Evolutionary conservation across 1,139 yeast species (phyloP), one percentile per base, ranked within the genome.

Genomic region (Geotrichum citri-aurantii): DNA sequence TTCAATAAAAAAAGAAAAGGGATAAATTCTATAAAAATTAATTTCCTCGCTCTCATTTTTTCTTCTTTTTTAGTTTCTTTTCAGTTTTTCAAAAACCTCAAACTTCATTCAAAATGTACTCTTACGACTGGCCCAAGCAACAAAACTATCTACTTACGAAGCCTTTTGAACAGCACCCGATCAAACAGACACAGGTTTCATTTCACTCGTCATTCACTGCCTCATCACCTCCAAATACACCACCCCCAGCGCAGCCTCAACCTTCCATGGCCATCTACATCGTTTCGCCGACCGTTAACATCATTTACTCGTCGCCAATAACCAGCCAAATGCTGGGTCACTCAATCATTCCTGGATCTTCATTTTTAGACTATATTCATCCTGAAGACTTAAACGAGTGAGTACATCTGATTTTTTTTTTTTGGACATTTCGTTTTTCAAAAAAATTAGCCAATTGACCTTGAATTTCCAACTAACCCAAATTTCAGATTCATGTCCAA

Each of bases 351-450:
- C 40, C 17, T 8, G 55, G 55, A 10, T 46, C 49, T 19, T 52
- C 42, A 17, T 52, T 52, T 19, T 21, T 52, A 12, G 50, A 52
- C 23, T 26, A 44, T 23, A 52, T 52, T 11, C 50, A 52, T 46
- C 31, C 55, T n/a, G 55, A 52, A 14, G 50, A 52, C 33, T 12
- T 29, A 24, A n/a, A 27, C 12, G 27, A 29, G 50, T 53, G 26
- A 31, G 51, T 53, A 7, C 29, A 5, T 26, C 7, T 26, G 7
- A 26, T 26, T 26, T 26, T 26, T 26, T 26, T 26, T 26, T 26
- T 26, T 26, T n/a, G n/a, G n/a, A n/a, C n/a, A n/a, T 26, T 26
- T 26, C 7, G 4, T 26, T 26, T 26, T 37, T 37, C 21, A n/a
- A 37, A 37, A n/a, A n/a, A n/a, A n/a, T n/a, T n/a, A 14, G 21